These are phyloP conservation scores for Calonectria pseudoturangicola DNA, from an alignment of 2,329 filamentous ascomycete genomes.

Conservation along the genomic window DNA sequence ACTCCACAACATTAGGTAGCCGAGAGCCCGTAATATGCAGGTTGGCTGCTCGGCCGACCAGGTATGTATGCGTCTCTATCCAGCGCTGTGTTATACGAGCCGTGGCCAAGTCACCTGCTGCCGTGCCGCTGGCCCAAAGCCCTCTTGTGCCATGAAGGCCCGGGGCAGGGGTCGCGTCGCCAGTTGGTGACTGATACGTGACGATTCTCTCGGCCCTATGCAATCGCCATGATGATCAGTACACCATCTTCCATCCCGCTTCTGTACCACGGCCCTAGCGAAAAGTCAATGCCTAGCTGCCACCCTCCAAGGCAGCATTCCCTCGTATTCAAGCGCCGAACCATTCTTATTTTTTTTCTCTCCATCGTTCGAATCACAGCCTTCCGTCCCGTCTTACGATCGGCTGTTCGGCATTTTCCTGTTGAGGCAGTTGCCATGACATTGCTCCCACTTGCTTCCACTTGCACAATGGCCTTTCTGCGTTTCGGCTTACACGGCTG, in stretches of 20 bases:
- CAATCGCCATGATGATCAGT: conserved; percentile 3
- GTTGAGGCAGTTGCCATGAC: conserved; percentile 16
- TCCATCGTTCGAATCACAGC: not conserved
- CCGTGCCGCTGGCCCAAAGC: conserved; percentile 16
- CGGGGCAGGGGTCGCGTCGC: conserved; percentile 8
- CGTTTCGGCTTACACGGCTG: conserved; percentile 13
- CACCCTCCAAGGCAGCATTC: conserved; percentile 45
- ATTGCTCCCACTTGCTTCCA: not conserved
- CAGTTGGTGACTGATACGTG: conserved; percentile 15
- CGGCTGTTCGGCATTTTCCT: conserved; percentile 31
- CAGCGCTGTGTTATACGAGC: conserved; percentile 14
- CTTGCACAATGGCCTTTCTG: conserved; percentile 1
- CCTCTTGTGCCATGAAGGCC: conserved; percentile 13
- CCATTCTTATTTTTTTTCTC: conserved; percentile 20
- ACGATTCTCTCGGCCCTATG: conserved; percentile 18
- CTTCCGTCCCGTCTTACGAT: conserved; percentile 8
- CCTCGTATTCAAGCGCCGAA: conserved; percentile 53
- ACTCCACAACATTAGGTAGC: conserved; percentile 31
- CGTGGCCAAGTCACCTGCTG: conserved; percentile 5
- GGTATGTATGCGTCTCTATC: conserved; percentile 18
- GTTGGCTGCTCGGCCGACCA: conserved; percentile 27
- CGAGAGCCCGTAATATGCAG: conserved; percentile 36
- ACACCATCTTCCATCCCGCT: conserved; percentile 16
- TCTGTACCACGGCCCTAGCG: conserved; percentile 15
- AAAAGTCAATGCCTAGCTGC: conserved; percentile 40